phyloP scores from a whole-genome alignment of 2,329 filamentous ascomycete genomes.

The Dactylellina cionopaga region DNA sequence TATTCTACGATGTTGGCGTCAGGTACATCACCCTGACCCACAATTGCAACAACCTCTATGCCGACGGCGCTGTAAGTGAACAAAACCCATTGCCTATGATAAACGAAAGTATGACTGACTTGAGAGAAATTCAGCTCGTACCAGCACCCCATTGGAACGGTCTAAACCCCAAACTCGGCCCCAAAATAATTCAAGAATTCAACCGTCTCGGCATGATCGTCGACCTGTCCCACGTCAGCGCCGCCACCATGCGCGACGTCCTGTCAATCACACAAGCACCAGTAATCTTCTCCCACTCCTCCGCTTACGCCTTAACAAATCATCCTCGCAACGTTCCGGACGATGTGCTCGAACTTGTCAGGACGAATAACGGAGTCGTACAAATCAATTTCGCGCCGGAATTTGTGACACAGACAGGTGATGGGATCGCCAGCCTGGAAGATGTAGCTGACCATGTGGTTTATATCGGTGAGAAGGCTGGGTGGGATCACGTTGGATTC shows the following conservation, averaged over 20 bases:
- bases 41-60: conserved; percentile 91
- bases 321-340: conserved; percentile 93
- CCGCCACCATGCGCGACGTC: conserved; percentile 86
- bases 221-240: conserved; percentile 80
- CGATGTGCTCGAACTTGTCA: conserved; percentile 79
- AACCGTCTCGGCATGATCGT: conserved; percentile 95
- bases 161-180: conserved; percentile 73
- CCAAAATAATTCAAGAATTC: conserved; percentile 82
- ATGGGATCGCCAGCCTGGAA: conserved; percentile 75
- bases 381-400: conserved; percentile 91
- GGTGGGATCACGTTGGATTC: conserved; percentile 86
- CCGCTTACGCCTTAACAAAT: conserved; percentile 80
- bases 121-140: conserved; percentile 56
- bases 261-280: conserved; percentile 74
- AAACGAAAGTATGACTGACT: conserved; percentile 37
- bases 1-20: conserved; percentile 80
- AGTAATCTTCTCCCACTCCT: conserved; percentile 89
- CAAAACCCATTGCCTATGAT: no score
- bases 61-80: conserved; percentile 74
- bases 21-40: conserved; percentile 90
- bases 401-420: conserved; percentile 73
- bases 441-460: conserved; percentile 83
- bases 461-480: conserved; percentile 83
- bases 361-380: conserved; percentile 76
- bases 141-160: conserved; percentile 74